Evolutionary conservation across 768 basidiomycete genomes (phyloP), one percentile per base, ranked within the genome.

Genomic region (Leccinum truebloodii): DNA sequence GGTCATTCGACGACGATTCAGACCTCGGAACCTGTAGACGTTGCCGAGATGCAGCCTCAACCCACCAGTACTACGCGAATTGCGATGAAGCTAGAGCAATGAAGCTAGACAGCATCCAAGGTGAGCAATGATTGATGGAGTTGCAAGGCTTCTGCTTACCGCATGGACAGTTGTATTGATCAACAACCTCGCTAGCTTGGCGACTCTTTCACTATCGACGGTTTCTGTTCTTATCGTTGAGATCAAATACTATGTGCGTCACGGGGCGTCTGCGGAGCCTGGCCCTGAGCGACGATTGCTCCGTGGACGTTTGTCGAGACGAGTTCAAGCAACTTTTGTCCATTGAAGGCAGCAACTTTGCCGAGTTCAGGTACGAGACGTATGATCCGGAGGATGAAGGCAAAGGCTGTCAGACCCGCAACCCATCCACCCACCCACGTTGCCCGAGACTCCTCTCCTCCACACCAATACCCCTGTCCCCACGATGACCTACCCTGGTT

Each of bases 261-360:
- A 85, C 84, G 5, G 94, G 91, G 18, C 84, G 89, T 28, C 77
- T 99, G 14, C 95, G 95, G 30, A 92, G 86, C 66, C 79, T 99
- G 34, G 86, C 89, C 5, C 75, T 99, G 58, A 84, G 81, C 63
- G 95, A 98, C 68, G 85, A 95, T 67, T 84, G 85, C 39, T 65
- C 78, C 20, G 71, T 76, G 7, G 73, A 79, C 39, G 79, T 80
- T 18, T 80, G 85, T 41, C 77, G 82, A 22, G 80, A 84, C 4
- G 83, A 86, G 53, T 95, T 95, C 77, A 90, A 90, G 69, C 84
- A 92, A 65, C 81, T 98, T 4, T 77, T 98, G 59, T 92, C 94
- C 34, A 98, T 98, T 59, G 93, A 98, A 68, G 97, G 95, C 52
- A 85, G 92, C 67, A 89, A 98, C 69, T 87, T 99, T 44, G 95